phyloP scores from a whole-genome alignment of 257 asterid genomes.

The Solanum pimpinellifolium region DNA sequence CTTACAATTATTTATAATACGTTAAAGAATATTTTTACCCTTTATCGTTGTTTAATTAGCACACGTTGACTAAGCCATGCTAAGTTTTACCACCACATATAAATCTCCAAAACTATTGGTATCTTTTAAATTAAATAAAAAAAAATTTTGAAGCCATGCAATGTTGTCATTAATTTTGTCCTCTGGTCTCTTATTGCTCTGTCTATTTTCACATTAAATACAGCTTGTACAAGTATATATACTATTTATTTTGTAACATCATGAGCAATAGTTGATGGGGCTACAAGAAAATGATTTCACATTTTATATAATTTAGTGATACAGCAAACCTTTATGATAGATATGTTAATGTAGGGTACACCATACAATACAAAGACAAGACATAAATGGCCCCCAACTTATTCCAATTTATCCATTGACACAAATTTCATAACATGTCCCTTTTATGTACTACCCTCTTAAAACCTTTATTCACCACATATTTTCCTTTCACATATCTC shows the following conservation, averaged over 20 bases:
- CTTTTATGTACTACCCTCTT: constrained; percentile 18
- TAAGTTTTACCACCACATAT: not conserved
- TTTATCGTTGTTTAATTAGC: not conserved
- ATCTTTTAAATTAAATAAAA: not conserved
- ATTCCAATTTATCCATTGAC: constrained; percentile 12
- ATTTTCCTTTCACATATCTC: constrained; percentile 18
- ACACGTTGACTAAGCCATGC: not conserved
- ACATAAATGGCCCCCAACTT: constrained; percentile 27
- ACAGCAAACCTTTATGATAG: not conserved
- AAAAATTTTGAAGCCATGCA: not conserved
- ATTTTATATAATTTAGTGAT: not conserved
- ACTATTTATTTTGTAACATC: not conserved
- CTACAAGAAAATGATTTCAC: not conserved
- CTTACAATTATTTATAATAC: too few species aligned
- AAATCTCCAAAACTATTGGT: not conserved
- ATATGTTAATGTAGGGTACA: not conserved
- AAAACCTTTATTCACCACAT: constrained; percentile 29
- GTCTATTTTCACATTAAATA: not conserved
- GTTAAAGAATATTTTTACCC: not conserved
- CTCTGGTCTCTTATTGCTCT: constrained; percentile 11
- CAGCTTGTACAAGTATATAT: not conserved
- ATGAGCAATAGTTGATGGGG: not conserved
- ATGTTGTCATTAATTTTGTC: constrained; percentile 5
- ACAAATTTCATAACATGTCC: constrained; percentile 35
- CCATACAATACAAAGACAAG: not conserved